Base-by-base conservation (phyloP, 345 rosid species). In the Syzygium grande region DNA sequence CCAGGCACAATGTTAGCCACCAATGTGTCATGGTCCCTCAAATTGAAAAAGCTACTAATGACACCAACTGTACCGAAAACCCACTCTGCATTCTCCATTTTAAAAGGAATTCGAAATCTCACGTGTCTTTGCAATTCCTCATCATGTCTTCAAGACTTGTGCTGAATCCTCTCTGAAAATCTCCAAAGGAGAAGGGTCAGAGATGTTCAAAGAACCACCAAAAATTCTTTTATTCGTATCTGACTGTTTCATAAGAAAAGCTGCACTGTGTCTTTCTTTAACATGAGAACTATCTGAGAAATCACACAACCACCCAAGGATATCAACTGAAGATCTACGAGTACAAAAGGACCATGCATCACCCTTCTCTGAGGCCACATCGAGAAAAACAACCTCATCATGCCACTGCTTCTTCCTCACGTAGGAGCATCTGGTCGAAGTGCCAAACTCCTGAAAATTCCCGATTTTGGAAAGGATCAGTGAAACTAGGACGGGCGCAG, bases 341-440 rank as follows among this genome's bases (percentile, higher is more conserved):
- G 49, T 38, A 73, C 49, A 43, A 73, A 73, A 38, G 83, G 49
- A 73, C 25, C 25, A 11, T 2, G 46, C 80, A 3, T 34, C 80
- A 21, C 25, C 49, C 41, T 34, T 73, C 12, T 73, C 46, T 1
- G 13, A 34, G 49, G 27, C 83, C 14, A 23, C 83, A 34, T 38
- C 14, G 27, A 73, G 49, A 73, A 73, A 73, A 38, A 25, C 49
- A 73, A 38, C 49, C 80, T 38, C 27, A 73, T 87, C 58, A 79
- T 9, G 84, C 89, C 49, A 86, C 93, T 86, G 88, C 93, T 85
- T 63, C 94, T 86, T 16, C 93, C 89, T 89, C 94, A 2, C 90
- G 34, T 84, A 97, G 95, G 78, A 97, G 99, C 95, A 93, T 94
- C 90, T 97, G 99, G 91, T 97, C 97, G 49, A 95, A 97, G 92